phyloP scores from a whole-genome alignment of 2,329 filamentous ascomycete species.

The Didymella glomerata region DNA sequence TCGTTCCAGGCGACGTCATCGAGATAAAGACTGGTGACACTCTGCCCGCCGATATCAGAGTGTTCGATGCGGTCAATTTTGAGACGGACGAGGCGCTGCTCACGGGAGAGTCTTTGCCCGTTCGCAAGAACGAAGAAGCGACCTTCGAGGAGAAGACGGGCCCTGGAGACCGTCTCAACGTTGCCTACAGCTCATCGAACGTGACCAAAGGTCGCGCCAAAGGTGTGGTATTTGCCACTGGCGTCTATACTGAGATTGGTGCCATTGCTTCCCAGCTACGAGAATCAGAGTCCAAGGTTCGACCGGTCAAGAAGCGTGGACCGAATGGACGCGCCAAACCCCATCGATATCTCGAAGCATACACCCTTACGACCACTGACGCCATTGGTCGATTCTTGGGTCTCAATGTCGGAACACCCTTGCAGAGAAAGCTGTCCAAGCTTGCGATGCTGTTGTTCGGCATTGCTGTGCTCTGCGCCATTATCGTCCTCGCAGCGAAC shows the following conservation, averaged over 20 bases:
- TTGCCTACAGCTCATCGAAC: constrained; percentile 69
- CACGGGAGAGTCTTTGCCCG: constrained; percentile 74
- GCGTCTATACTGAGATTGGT: constrained; percentile 77
- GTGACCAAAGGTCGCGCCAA: constrained; percentile 74
- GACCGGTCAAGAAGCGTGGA: constrained; percentile 57
- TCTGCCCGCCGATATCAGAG: constrained; percentile 71
- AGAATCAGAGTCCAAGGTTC: constrained; percentile 52
- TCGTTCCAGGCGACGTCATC: constrained; percentile 73
- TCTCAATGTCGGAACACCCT: constrained; percentile 51
- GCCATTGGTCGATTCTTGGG: constrained; percentile 51
- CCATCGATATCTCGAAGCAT: constrained; percentile 59
- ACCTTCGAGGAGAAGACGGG: constrained; percentile 62
- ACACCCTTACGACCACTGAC: constrained; percentile 58
- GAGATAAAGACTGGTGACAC: constrained; percentile 71
- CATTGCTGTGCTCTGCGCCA: constrained; percentile 50
- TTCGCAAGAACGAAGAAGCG: constrained; percentile 68
- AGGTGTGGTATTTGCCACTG: constrained; percentile 73
- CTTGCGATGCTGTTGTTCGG: constrained; percentile 47
- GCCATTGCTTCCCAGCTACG: constrained; percentile 75
- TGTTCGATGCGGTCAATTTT: constrained; percentile 74
- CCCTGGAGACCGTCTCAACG: constrained; percentile 73
- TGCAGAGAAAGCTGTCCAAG: constrained; percentile 50
- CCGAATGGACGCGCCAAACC: constrained; percentile 45
- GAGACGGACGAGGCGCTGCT: constrained; percentile 77
- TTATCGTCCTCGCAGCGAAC: constrained; percentile 54